Evolutionary conservation across 176 grass and related monocot species (phyloP).

Genomic region (Zea mays): DNA sequence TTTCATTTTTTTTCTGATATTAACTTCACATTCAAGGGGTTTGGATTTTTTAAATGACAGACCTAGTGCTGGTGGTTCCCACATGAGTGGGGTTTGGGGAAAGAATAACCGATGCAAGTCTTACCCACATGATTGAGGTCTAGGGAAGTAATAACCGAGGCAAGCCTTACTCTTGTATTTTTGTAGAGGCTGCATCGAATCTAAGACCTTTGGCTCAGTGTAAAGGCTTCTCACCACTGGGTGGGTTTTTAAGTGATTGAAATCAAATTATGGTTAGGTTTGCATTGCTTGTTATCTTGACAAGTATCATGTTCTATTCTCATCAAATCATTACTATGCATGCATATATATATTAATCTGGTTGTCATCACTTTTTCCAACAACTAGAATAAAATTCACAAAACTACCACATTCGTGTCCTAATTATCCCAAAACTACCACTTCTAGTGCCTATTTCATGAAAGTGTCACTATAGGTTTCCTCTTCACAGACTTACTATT

Average conservation of each 20-base stretch:
- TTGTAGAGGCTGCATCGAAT: too few species aligned
- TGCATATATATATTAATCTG: background rate
- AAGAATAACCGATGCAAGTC: too few species aligned
- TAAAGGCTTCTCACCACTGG: too few species aligned
- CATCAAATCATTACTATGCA: conserved; percentile 18
- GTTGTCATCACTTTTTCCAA: conserved; percentile 20
- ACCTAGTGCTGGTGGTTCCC: too few species aligned
- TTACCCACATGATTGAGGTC: too few species aligned
- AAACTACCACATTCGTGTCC: background rate
- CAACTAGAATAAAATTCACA: conserved; percentile 1
- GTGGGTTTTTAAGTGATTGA: background rate
- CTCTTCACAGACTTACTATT: background rate
- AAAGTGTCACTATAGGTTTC: background rate
- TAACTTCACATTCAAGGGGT: background rate
- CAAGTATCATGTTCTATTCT: background rate
- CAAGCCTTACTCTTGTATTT: too few species aligned
- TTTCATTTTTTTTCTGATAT: background rate
- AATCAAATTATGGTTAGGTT: background rate
- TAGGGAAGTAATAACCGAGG: too few species aligned
- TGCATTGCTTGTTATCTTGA: background rate
- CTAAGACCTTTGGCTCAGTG: too few species aligned
- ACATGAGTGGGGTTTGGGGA: too few species aligned
- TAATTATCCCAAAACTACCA: background rate
- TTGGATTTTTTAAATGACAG: too few species aligned
- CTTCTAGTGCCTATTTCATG: background rate